Evolutionary conservation across 2,329 filamentous ascomycete genomes (phyloP), one percentile per base, ranked within the genome.

Genomic region (Lachnellula occidentalis): DNA sequence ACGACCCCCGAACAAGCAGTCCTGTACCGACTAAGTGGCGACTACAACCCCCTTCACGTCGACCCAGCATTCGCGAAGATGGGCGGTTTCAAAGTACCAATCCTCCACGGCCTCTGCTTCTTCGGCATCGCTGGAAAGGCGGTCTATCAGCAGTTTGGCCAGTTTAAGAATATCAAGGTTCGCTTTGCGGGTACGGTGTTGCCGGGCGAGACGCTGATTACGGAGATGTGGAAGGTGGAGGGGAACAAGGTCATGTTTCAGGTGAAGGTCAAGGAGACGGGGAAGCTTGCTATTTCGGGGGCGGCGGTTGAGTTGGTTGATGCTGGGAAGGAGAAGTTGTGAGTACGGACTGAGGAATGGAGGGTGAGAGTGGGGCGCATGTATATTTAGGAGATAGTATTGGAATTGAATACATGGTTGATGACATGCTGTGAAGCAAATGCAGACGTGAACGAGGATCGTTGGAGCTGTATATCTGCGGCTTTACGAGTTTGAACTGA

Each of bases 31-130:
- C 78, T 99, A 51, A 94, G 88, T 65, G 94, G 94, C 48, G 94
- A 99, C 74, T 87, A 92, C 69, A 97, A 99, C 78, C 94, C 94
- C 14, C 84, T 99, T 1, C 94, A 99, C 76, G 87, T 99, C 59
- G 94, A 99, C 72, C 94, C 94, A 1, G 81, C 84, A 48, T 97
- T 99, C 73, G 90, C 90, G 75, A 94, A 94, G 77, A 86, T 95
- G 65, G 94, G 92, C 56, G 94, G 94, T 56, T 99, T 99, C 83
- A 88, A 94, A 75, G 83, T 78, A 27, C 94, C 94, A 12, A 99
- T 99, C 70, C 78, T 99, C 51, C 94, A 99, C 76, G 94, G 94
- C n/a, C 83, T 99, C 37, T 96, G 91, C 81, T 94, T 86, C 70
- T 92, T 99, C 67, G 94, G 94, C 64, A 83, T 97, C 62, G 86